phyloP scores from a whole-genome alignment of 352 stramenopile genomes.

The Globisporangium parvum region DNA sequence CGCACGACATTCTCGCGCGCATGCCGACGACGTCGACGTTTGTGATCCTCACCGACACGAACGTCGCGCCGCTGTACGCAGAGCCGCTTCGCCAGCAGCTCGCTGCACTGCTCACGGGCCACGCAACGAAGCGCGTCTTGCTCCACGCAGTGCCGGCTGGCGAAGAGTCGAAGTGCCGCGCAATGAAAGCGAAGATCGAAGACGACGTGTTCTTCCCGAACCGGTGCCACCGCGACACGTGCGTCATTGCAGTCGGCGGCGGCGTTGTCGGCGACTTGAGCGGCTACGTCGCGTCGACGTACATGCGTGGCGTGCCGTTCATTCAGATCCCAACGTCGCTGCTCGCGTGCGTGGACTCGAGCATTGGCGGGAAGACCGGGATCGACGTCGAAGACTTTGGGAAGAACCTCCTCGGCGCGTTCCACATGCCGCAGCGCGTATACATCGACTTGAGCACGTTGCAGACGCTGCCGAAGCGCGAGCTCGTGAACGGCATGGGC shows the following conservation, averaged over 20 bases:
- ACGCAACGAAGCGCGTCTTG: conserved; percentile 44
- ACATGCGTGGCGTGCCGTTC: conserved; percentile 91
- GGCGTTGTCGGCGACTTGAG: conserved; percentile 98
- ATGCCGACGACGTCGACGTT: conserved; percentile 64
- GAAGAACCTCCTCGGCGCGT: conserved; percentile 98
- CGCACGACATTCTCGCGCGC: conserved; percentile 49
- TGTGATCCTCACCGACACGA: conserved; percentile 76
- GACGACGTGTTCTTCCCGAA: conserved; percentile 78
- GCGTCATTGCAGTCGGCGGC: conserved; percentile 89
- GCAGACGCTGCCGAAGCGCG: conserved; percentile 92
- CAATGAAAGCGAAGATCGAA: conserved; percentile 76
- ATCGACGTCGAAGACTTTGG: conserved; percentile 92
- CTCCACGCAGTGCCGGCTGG: conserved; percentile 55
- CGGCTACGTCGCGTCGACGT: conserved; percentile 96
- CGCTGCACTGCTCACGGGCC: conserved; percentile 22
- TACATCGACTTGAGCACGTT: conserved; percentile 94
- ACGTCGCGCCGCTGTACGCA: conserved; percentile 71
- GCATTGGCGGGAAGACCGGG: conserved; percentile 97
- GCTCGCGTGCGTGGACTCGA: conserved; percentile 98
- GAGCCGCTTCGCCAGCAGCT: conserved; percentile 52
- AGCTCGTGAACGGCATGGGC: conserved; percentile 92
- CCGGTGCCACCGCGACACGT: conserved; percentile 79
- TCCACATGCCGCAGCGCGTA: conserved; percentile 97
- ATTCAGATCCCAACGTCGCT: conserved; percentile 95
- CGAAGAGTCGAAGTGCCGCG: conserved; percentile 74